phyloP scores from a whole-genome alignment of 1,284 basidiomycete species.

The Hemileccinum hortonii region DNA sequence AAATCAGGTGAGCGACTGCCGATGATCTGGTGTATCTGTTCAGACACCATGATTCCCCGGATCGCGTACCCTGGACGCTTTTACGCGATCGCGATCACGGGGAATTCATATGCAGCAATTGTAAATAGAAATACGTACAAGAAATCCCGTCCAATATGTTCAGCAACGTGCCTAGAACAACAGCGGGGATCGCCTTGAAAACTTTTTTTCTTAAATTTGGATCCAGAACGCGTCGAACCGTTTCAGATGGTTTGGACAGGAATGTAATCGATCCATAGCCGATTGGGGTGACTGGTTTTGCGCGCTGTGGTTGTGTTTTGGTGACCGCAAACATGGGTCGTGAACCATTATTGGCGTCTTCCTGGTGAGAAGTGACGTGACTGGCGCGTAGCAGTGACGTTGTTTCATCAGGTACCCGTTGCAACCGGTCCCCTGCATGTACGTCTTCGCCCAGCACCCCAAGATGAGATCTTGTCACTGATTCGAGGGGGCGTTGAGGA shows the following conservation, averaged over 20 bases:
- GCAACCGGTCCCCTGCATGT: slow-evolving; percentile 1
- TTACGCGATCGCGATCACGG: slow-evolving; percentile 9
- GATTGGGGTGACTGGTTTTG: slow-evolving; percentile 1
- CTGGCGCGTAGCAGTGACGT: slow-evolving; percentile 19
- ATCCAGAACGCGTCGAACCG: slow-evolving; percentile 10
- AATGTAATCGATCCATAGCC: slow-evolving; percentile 16
- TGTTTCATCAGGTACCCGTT: slow-evolving; percentile 14
- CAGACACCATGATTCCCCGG: not conserved
- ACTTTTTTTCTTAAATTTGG: slow-evolving; percentile 35
- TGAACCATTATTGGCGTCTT: slow-evolving; percentile 3
- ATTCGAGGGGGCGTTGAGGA: not conserved
- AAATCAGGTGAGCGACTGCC: slow-evolving; percentile 11
- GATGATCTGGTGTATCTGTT: not conserved
- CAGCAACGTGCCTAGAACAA: slow-evolving; percentile 81
- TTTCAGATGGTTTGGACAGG: slow-evolving; percentile 10
- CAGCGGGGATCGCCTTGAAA: slow-evolving; percentile 70
- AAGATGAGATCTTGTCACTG: not conserved
- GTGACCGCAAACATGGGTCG: slow-evolving; percentile 1
- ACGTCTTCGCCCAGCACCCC: not conserved
- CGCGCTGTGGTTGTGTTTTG: slow-evolving; percentile 10
- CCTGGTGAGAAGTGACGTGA: slow-evolving; percentile 11
- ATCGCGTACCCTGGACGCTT: slow-evolving; percentile 1
- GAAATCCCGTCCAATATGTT: slow-evolving; percentile 94
- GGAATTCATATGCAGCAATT: not conserved
- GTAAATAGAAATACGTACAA: slow-evolving; percentile 51